These are phyloP conservation scores for Rosa rugosa DNA, from an alignment of 306 rosid species.

Conservation along the genomic window DNA sequence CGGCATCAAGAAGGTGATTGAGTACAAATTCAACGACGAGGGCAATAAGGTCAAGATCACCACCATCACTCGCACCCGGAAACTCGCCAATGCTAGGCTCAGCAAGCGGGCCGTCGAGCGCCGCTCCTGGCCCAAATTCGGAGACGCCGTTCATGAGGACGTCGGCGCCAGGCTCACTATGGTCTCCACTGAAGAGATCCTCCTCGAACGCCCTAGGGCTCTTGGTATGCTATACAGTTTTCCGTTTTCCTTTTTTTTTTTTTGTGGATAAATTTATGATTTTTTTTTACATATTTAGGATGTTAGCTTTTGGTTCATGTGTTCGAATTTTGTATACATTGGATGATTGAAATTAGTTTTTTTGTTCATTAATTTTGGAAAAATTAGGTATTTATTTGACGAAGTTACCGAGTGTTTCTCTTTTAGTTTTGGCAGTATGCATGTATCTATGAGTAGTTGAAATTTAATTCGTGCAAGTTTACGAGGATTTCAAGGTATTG, in stretches of 20 bases:
- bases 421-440: neutral
- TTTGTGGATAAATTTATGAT: neutral
- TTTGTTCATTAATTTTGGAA: no score
- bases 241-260: neutral
- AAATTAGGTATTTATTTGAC: neutral
- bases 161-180: slow-evolving; percentile 81
- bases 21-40: slow-evolving; percentile 76
- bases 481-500: no score
- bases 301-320: neutral
- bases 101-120: slow-evolving; percentile 63
- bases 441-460: neutral
- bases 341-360: neutral
- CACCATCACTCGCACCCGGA: slow-evolving; percentile 68
- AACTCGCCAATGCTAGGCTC: slow-evolving; percentile 56
- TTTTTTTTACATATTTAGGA: neutral
- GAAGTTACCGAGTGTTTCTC: neutral
- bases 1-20: slow-evolving; percentile 72
- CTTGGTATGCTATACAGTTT: slow-evolving; percentile 43
- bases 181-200: slow-evolving; percentile 93
- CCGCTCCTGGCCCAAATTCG: slow-evolving; percentile 84
- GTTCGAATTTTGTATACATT: neutral
- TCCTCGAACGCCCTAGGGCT: slow-evolving; percentile 87
- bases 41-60: slow-evolving; percentile 82
- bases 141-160: slow-evolving; percentile 83
- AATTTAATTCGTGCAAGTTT: neutral